Evolutionary conservation across 2,329 filamentous ascomycete species (phyloP).

Genomic region (Fusarium veterinarium): DNA sequence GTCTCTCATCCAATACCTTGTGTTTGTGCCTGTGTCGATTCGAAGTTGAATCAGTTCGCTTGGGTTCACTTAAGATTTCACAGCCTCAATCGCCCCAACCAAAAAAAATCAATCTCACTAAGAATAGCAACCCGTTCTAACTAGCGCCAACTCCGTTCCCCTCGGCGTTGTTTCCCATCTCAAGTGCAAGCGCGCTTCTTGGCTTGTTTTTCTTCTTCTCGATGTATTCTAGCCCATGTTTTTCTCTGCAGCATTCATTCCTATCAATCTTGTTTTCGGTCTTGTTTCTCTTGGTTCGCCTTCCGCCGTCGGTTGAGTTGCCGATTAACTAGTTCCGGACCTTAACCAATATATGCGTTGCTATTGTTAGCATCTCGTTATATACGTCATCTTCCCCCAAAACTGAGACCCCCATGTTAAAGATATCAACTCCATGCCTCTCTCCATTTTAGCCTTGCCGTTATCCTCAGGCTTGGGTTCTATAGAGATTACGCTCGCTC

Average conservation of each 20-base stretch:
- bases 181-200: slow-evolving; percentile 40
- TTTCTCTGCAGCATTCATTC: slow-evolving; percentile 8
- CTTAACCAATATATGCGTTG: not conserved
- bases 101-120: slow-evolving; percentile 29
- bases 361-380: slow-evolving; percentile 31
- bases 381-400: slow-evolving; percentile 13
- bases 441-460: not conserved
- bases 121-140: slow-evolving; percentile 39
- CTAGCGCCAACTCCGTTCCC: slow-evolving; percentile 35
- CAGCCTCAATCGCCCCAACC: slow-evolving; percentile 44
- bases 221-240: slow-evolving; percentile 27
- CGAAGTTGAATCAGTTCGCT: slow-evolving; percentile 2
- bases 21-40: slow-evolving; percentile 10
- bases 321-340: not conserved
- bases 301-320: not conserved
- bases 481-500: slow-evolving; percentile 1
- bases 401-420: slow-evolving; percentile 7
- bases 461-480: not conserved
- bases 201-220: slow-evolving; percentile 18
- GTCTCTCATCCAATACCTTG: slow-evolving; percentile 14
- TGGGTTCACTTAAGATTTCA: slow-evolving; percentile 20
- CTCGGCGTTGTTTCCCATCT: slow-evolving; percentile 34
- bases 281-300: not conserved
- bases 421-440: not conserved
- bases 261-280: slow-evolving; percentile 8